These are phyloP conservation scores for Alloteropsis semialata DNA, from an alignment of 176 grass and related monocot genomes.

Conservation along the genomic window DNA sequence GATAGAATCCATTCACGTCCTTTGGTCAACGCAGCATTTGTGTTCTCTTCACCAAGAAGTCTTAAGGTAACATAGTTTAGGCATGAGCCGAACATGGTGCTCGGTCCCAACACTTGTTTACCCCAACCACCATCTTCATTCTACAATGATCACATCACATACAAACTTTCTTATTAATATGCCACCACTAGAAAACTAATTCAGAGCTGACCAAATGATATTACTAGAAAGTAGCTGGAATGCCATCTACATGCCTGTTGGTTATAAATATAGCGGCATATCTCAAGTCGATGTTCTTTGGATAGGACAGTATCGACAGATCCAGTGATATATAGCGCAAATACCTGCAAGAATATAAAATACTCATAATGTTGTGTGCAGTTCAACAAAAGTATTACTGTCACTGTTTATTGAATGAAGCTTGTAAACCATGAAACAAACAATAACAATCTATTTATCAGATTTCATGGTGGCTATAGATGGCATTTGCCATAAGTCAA, in stretches of 20 bases:
- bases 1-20: slow-evolving; percentile 27
- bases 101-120: background rate
- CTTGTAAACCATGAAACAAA: background rate
- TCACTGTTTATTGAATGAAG: background rate
- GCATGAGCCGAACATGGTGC: slow-evolving; percentile 47
- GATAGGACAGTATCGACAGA: background rate
- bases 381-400: too few relatives aligned
- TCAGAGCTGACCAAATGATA: background rate
- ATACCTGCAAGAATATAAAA: slow-evolving; percentile 26
- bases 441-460: too few relatives aligned
- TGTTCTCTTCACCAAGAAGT: slow-evolving; percentile 11
- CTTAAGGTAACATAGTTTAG: slow-evolving; percentile 34
- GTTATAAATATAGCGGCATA: slow-evolving; percentile 47
- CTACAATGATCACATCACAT: background rate
- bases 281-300: background rate
- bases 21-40: background rate
- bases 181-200: background rate
- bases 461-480: too few relatives aligned
- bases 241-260: slow-evolving; percentile 22
- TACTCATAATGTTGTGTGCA: too few relatives aligned
- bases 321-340: slow-evolving; percentile 34
- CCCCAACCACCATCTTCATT: slow-evolving; percentile 50
- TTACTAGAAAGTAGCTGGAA: background rate
- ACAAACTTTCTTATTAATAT: background rate
- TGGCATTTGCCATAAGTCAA: too few relatives aligned